Evolutionary conservation across 2,329 filamentous ascomycete genomes (phyloP).

Genomic region (Fusarium burgessii): DNA sequence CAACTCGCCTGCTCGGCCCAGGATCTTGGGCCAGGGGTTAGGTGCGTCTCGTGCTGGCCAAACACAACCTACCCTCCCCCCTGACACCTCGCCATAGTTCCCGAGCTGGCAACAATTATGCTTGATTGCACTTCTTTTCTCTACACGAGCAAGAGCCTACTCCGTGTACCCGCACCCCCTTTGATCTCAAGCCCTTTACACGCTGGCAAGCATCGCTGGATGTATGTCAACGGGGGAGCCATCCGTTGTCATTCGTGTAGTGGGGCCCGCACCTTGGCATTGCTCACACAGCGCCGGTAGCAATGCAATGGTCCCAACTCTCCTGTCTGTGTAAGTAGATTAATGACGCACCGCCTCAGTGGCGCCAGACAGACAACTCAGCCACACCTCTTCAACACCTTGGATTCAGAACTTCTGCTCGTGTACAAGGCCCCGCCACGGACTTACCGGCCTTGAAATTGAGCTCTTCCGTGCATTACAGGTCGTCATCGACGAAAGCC

Average conservation of each 20-base stretch:
- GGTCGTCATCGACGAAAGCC: not conserved
- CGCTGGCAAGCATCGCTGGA: not conserved
- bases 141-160: not conserved
- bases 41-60: not conserved
- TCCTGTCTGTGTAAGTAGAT: not conserved
- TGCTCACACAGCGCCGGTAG: not conserved
- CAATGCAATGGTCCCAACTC: not conserved
- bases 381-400: not conserved
- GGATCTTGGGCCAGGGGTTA: not conserved
- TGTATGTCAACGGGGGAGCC: not conserved
- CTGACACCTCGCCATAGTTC: not conserved
- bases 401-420: not conserved
- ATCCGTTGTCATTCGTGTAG: not conserved
- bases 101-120: not conserved
- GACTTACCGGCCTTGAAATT: constrained; percentile 6
- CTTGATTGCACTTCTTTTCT: not conserved
- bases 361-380: not conserved
- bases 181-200: not conserved
- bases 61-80: not conserved
- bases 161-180: not conserved
- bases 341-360: not conserved
- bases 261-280: not conserved
- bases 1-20: not conserved
- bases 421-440: not conserved
- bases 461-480: not conserved